These are phyloP conservation scores for Orbilia ellipsospora DNA, from an alignment of 2,329 filamentous ascomycete species.

Conservation along the genomic window DNA sequence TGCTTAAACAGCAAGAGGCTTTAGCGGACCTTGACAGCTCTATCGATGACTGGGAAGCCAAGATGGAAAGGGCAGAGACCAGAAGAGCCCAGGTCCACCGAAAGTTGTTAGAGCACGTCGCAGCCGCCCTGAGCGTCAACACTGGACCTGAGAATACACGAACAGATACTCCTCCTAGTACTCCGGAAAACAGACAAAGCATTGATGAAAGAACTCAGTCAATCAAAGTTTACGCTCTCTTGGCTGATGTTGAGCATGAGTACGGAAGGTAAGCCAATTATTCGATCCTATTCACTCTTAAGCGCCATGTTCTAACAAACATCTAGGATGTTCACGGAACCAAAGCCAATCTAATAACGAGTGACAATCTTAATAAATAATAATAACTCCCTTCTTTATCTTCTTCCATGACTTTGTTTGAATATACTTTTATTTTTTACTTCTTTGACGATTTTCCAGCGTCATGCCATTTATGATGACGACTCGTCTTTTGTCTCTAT, in stretches of 20 bases:
- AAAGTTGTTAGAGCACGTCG: constrained; percentile 83
- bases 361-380: background rate
- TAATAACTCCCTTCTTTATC: no score
- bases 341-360: constrained; percentile 13
- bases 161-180: constrained; percentile 67
- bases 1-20: constrained; percentile 83
- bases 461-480: constrained; percentile 51
- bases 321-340: constrained; percentile 46
- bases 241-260: constrained; percentile 74
- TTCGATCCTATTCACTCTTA: background rate
- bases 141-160: constrained; percentile 26
- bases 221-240: constrained; percentile 69
- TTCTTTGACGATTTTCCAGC: constrained; percentile 37
- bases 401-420: constrained; percentile 3
- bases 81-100: constrained; percentile 78
- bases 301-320: constrained; percentile 22
- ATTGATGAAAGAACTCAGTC: constrained; percentile 56
- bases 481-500: constrained; percentile 43
- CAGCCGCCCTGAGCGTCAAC: constrained; percentile 72
- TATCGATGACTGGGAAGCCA: constrained; percentile 82
- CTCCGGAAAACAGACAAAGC: constrained; percentile 67
- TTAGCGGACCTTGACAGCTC: constrained; percentile 79
- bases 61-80: constrained; percentile 81
- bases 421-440: constrained; percentile 23
- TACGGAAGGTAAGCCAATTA: constrained; percentile 61